Base-by-base conservation (phyloP, 192 early-diverging fungal genomes). In the Backusella morwellensis region DNA sequence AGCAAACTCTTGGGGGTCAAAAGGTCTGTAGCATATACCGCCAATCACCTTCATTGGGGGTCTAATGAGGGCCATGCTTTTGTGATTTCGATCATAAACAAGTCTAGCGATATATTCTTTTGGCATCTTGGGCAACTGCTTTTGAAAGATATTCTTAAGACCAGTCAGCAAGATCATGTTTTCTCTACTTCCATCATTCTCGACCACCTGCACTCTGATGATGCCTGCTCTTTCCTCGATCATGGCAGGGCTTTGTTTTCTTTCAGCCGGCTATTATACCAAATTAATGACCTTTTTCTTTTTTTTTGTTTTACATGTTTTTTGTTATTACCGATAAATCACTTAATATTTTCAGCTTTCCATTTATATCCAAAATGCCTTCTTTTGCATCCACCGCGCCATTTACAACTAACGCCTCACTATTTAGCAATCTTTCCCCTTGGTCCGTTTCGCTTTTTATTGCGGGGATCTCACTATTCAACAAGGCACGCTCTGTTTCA, bases 51-150 rank as follows among this genome's bases (percentile, higher is more conserved):
- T 92, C 36, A 90, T 77, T 6, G 87, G 87, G 8, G 86, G 81
- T 47, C 88, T 80, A 12, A 96, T 89, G 12, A 95, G 83, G 0
- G 94, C 97, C 88, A 98, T 92, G 72, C 92, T 93, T 44, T 85
- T 85, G 79, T 99, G 98, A 70, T 95, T 94, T 40, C 90, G 76
- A 74, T 99, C 97, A 79, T 96, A 99, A 0, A 99, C 97, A 19
- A 99, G 87, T 17, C 97, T 88, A 1, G 96, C 94, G 78, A 99
- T 99, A 78, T 99, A 99, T 75, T 99, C 96, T 76, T 94, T 93
- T 19, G 98, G 98, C 98, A 99, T 99, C 73, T 98, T 98, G 23
- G 98, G 98, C 74, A 99, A 84, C 76, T 99, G 97, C 66, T 95
- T 95, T 77, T 97, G 95, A 80, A 99, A 97, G 41, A 99, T 94